Conservation (phyloP, 2,329 filamentous ascomycete genomes). For the Diaporthe nobilis region DNA sequence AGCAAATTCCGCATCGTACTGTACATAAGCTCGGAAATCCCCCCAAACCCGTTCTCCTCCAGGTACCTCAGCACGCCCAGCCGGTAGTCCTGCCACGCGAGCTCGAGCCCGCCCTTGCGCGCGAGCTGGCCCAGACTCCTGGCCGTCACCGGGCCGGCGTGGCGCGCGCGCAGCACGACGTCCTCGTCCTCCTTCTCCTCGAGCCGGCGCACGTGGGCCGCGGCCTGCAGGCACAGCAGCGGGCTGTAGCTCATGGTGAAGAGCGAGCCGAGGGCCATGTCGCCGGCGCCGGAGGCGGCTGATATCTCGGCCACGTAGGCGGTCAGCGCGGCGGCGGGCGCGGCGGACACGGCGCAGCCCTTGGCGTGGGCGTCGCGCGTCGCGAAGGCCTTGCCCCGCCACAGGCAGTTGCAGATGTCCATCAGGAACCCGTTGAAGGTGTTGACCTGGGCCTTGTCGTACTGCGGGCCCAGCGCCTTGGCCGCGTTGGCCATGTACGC, state of each 20-base stretch:
- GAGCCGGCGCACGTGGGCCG: constrained; percentile 66
- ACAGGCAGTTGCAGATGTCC: constrained; percentile 88
- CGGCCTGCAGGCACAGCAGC: constrained; percentile 68
- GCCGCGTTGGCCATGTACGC: constrained; percentile 64
- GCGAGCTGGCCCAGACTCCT: constrained; percentile 74
- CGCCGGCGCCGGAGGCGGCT: constrained; percentile 50
- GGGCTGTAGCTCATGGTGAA: constrained; percentile 74
- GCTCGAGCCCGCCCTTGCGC: constrained; percentile 73
- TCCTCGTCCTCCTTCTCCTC: constrained; percentile 68
- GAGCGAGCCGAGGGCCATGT: constrained; percentile 61
- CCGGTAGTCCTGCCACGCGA: constrained; percentile 83
- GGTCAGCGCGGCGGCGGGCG: constrained; percentile 61
- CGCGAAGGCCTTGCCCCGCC: constrained; percentile 81
- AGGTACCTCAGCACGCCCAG: constrained; percentile 79
- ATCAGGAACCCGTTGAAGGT: constrained; percentile 88
- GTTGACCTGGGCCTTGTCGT: constrained; percentile 73
- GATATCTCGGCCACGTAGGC: constrained; percentile 65
- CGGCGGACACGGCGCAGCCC: constrained; percentile 61
- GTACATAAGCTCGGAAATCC: constrained; percentile 80
- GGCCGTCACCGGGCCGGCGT: constrained; percentile 79
- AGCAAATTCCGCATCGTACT: constrained; percentile 85
- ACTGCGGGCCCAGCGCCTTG: constrained; percentile 54
- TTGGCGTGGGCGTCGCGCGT: constrained; percentile 73
- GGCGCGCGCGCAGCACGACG: constrained; percentile 61
- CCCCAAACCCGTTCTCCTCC: constrained; percentile 73